Base-by-base conservation (phyloP, 2,329 filamentous ascomycete genomes). In the Fusarium domesticum region DNA sequence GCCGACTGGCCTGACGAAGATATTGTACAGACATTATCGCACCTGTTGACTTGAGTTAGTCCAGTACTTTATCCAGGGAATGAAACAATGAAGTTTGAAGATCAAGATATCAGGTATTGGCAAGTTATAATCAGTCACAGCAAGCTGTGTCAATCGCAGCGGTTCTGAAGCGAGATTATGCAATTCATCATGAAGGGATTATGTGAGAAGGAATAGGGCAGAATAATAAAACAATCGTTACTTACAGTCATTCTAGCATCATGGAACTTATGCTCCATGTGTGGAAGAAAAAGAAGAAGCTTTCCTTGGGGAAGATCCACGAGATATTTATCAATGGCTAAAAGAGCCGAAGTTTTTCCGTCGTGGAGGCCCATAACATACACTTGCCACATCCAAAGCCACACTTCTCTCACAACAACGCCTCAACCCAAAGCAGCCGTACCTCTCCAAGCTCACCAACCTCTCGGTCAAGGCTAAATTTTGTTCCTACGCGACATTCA, bases 71-170 rank as follows among this genome's bases (percentile, higher is more conserved):
- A n/a, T 31, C 47, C 40, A 36, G 42, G 37, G 34, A 50, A 35
- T 37, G 18, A 32, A 32, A 39, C 32, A 46, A 47, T 15, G 39
- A 31, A 47, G 39, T 53, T 30, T 42, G 18, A 45, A 48, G 41
- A 19, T 35, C 40, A 41, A 43, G 51, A 48, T 41, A 47, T 71
- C 69, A 72, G 69, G 58, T 28, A 58, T 60, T 63, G 61, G 70
- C 68, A 66, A 61, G 57, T 62, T 70, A 43, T 65, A 63, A 69
- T 73, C 71, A 71, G 52, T 34, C 68, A 67, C 69, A 68, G 67
- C 64, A 64, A 65, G 64, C 68, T 64, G 68, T 64, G 66, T 73
- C 69, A 72, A 70, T 70, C 70, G 71, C 71, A 73, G 71, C 71
- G 71, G 71, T 73, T 73, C 71, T 73, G 68, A 71, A 70, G 68